Base-by-base conservation (phyloP, 345 rosid species). In the Gossypium anomalum region DNA sequence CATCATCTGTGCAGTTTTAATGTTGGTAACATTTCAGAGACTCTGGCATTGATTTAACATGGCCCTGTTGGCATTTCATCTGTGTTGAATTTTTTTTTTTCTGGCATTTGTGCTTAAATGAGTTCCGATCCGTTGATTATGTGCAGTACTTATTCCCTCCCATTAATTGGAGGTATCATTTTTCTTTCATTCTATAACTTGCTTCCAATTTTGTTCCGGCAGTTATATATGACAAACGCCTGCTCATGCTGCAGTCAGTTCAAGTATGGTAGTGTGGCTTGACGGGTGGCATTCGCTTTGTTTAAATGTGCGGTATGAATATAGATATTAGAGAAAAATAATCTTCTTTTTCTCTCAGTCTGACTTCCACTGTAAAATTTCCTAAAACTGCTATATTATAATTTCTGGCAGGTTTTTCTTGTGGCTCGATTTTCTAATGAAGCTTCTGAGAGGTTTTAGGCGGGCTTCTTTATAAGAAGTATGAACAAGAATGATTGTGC, bases 211-310 rank as follows among this genome's bases (percentile, higher is more conserved):
- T 58, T 41, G 12, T 62, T 75, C 27, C 44, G 75, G 83, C 87
- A 90, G 92, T 74, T 84, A 79, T 80, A 76, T 76, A 55, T 71
- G 80, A 78, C 80, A 74, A 86, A 80, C 80, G 14, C 86, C 90
- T 83, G 90, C 63, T 88, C 92, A 77, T 84, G 89, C 90, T 85
- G 85, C 87, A 78, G 77, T 82, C 83, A 76, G 78, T 79, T 81
- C 65, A 78, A 76, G 83, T 82, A 79, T 79, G 60, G 60, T 48
- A 69, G 67, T 82, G 92, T 79, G 83, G 92, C 86, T 78, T 88
- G 92, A 82, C 79, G 72, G 94, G 92, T 86, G 87, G 88, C 78
- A 79, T 74, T 83, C 67, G 79, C 82, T 76, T 34, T 85, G 82
- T 88, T 83, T 81, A 70, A 76, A 76, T 80, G 81, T 84, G 86